phyloP scores from a whole-genome alignment of 805 yeast genomes.

The Teunomyces aglyptinius region DNA sequence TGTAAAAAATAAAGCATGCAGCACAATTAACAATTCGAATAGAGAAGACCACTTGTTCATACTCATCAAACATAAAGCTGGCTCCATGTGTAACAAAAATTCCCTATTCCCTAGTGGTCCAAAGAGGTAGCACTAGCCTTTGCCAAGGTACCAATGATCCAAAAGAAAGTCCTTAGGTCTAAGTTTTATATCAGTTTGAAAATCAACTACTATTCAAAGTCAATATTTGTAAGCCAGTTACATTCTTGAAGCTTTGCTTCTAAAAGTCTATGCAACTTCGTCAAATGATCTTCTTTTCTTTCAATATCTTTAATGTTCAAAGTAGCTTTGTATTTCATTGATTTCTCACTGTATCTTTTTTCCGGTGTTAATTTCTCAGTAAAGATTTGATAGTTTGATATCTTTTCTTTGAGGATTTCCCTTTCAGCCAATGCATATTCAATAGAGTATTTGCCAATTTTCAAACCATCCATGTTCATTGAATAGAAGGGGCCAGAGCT shows the following conservation, averaged over 20 bases:
- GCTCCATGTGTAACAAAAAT: too few species aligned
- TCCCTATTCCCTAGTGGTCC: too few species aligned
- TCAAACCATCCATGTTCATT: not conserved
- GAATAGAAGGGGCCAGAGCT: not conserved
- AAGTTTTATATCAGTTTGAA: too few species aligned
- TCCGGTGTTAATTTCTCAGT: not conserved
- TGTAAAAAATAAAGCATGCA: too few species aligned
- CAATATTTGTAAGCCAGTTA: not conserved
- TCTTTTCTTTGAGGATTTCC: not conserved
- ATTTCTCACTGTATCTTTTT: not conserved
- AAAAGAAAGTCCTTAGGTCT: too few species aligned
- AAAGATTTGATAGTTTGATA: not conserved
- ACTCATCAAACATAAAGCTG: too few species aligned
- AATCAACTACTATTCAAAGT: not conserved
- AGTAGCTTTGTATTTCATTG: not conserved
- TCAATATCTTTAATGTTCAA: not conserved
- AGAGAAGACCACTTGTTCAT: too few species aligned
- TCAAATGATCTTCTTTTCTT: not conserved
- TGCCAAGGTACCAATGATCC: too few species aligned
- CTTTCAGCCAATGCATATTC: constrained; percentile 4
- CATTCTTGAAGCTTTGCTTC: constrained; percentile 1
- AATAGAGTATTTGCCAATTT: not conserved
- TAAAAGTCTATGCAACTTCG: not conserved
- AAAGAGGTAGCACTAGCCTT: too few species aligned
- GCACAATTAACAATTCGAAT: too few species aligned